A percentile compares a stretch with the other conserved stretches of the same genome.
Evolutionary conservation across 345 rosid genomes (phyloP).

Genomic region (Linum lewisii): DNA sequence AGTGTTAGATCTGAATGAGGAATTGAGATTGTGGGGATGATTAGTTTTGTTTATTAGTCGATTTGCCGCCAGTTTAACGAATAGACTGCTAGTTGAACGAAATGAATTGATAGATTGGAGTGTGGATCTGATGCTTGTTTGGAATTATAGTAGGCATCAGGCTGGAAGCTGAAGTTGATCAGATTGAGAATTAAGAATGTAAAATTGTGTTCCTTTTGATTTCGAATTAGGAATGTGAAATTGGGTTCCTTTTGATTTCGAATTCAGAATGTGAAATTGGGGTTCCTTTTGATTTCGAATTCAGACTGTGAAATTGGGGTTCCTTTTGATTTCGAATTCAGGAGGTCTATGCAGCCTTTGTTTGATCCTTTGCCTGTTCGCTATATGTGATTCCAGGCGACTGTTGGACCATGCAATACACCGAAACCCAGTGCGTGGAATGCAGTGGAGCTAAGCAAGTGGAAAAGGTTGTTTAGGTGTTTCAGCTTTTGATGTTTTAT

Average conservation of each 20-base stretch:
- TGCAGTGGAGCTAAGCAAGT: conserved; percentile 88
- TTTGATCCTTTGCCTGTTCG: conserved; percentile 10
- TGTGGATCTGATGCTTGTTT: background rate
- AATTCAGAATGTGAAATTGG: too few species aligned
- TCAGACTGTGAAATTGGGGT: too few species aligned
- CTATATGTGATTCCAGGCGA: conserved; percentile 59
- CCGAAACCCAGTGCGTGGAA: conserved; percentile 94
- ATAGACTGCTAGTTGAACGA: background rate
- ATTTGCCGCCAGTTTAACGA: background rate
- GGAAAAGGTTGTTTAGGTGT: conserved; percentile 78
- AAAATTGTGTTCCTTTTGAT: background rate
- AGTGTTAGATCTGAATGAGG: conserved; percentile 25
- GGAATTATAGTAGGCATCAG: too few species aligned
- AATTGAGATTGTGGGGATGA: background rate
- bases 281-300: too few species aligned
- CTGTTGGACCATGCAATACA: conserved; percentile 74
- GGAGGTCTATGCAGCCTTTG: background rate
- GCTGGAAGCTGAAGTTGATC: background rate
- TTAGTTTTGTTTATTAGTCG: conserved; percentile 1
- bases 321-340: too few species aligned
- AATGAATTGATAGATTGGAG: conserved; percentile 5
- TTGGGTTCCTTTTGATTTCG: too few species aligned
- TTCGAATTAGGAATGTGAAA: too few species aligned
- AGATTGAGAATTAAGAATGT: background rate
- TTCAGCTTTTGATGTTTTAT: conserved; percentile 3